Evolutionary conservation across 2,329 filamentous ascomycete species (phyloP).

Genomic region (Cytospora paraplurivora): DNA sequence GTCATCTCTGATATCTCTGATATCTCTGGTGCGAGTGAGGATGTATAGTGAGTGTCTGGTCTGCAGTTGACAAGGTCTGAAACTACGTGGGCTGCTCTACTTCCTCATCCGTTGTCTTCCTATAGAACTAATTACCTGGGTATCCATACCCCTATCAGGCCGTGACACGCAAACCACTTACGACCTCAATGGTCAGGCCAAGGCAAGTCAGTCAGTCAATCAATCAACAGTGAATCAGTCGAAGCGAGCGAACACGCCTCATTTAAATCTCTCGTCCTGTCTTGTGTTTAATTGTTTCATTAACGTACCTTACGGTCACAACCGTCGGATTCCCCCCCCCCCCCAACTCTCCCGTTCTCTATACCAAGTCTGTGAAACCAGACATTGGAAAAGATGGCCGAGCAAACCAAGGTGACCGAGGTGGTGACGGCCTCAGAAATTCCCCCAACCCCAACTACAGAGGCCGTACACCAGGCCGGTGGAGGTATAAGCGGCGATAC

Average conservation of each 20-base stretch:
- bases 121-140: conserved; percentile 3
- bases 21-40: background rate
- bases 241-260: conserved; percentile 12
- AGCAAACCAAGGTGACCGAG: conserved; percentile 31
- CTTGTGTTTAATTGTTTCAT: conserved; percentile 3
- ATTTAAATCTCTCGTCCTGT: background rate
- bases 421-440: conserved; percentile 16
- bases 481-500: conserved; percentile 49
- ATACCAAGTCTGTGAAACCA: background rate
- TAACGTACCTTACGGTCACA: background rate
- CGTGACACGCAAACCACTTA: conserved; percentile 15
- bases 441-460: conserved; percentile 22
- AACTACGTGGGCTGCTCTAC: conserved; percentile 15
- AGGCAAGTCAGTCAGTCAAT: background rate
- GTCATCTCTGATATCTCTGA: background rate
- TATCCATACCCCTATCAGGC: background rate
- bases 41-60: background rate
- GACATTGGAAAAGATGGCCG: background rate
- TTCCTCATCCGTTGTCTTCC: background rate
- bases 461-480: conserved; percentile 47
- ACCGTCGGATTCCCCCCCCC: background rate
- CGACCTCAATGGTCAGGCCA: conserved; percentile 15
- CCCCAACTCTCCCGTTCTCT: too few relatives aligned
- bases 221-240: background rate
- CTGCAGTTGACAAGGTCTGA: conserved; percentile 3